Base-by-base conservation (phyloP, 169 alveolate species). In the Plasmodium coatneyi region DNA sequence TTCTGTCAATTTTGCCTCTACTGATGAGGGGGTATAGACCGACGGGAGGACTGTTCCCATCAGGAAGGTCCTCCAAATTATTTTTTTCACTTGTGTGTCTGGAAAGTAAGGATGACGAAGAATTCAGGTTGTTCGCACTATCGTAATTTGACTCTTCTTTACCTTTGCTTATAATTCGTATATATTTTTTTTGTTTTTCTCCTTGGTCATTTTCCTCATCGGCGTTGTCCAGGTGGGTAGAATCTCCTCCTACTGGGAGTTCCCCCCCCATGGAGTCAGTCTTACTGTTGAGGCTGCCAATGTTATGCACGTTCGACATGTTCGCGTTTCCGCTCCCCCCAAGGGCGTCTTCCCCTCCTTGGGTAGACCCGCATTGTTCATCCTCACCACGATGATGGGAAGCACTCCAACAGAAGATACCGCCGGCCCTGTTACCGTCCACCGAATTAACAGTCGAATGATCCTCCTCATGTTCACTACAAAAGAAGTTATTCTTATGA, bases 1-100 rank as follows among this genome's bases (percentile, higher is more conserved):
- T 71, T 78, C 81, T 80, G 71, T 89, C 90, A 66, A 89, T 80
- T 22, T 49, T 80, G 66, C n/a, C 60, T 39, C 16, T 30, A 80
- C 14, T 80, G 60, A 1, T 80, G 34, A n/a, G 36, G 14, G 49
- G 49, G 56, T 39, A 12, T 25, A 5, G 19, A 80, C 56, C 46
- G 28, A 46, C 56, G 36, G 9, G 36, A 80, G 49, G 49, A 80
- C 3, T 32, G 30, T 3, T 25, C 49, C 32, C 56, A 1, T 25
- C 34, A 60, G 34, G 36, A 60, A 2, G 36, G 14, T 60, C 9
- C 30, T 2, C 34, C 10, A 60, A 25, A 22, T n/a, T 60, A 22
- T n/a, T 60, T 19, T 60, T 60, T 60, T 60, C 74, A 60, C 36
- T 60, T 60, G 74, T 60, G 28, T 25, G 36, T 60, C 1, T 60